Evolutionary conservation across 257 asterid genomes (phyloP).

Genomic region (Nicotiana benthamiana): DNA sequence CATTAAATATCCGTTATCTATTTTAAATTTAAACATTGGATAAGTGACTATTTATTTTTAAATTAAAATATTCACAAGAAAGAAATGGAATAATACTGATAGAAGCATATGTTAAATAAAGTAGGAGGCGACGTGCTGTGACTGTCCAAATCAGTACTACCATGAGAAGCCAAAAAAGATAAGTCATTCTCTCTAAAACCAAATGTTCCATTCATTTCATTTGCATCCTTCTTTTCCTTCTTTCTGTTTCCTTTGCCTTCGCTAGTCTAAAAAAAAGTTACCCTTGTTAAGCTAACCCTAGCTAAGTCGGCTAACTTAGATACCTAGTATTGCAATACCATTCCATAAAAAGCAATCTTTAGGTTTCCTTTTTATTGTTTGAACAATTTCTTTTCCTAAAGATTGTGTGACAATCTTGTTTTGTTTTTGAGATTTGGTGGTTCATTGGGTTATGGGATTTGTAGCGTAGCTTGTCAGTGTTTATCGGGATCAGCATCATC

Average conservation of each 20-base stretch:
- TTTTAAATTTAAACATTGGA: too few species aligned
- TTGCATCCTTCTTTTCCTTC: slow-evolving; percentile 2
- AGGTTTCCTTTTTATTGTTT: background rate
- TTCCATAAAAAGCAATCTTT: background rate
- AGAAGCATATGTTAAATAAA: background rate
- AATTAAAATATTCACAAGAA: background rate
- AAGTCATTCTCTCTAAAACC: slow-evolving; percentile 10
- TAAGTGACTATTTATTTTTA: too few species aligned
- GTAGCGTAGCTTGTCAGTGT: slow-evolving; percentile 11
- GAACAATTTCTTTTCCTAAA: background rate
- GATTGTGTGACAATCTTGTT: background rate
- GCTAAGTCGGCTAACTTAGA: background rate
- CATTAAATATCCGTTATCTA: too few species aligned
- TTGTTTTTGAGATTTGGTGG: slow-evolving; percentile 22
- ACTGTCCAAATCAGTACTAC: background rate
- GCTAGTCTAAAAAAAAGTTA: background rate
- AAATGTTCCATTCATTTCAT: slow-evolving; percentile 41
- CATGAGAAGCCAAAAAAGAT: background rate
- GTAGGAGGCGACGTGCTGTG: background rate
- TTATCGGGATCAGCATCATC: slow-evolving; percentile 36
- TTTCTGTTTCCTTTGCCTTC: slow-evolving; percentile 2
- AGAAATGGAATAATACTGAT: slow-evolving; percentile 2
- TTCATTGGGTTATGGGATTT: slow-evolving; percentile 20
- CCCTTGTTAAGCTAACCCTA: background rate
- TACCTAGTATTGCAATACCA: background rate